phyloP scores from a whole-genome alignment of 2,329 filamentous ascomycete genomes.

The Trichothecium sympodiale region DNA sequence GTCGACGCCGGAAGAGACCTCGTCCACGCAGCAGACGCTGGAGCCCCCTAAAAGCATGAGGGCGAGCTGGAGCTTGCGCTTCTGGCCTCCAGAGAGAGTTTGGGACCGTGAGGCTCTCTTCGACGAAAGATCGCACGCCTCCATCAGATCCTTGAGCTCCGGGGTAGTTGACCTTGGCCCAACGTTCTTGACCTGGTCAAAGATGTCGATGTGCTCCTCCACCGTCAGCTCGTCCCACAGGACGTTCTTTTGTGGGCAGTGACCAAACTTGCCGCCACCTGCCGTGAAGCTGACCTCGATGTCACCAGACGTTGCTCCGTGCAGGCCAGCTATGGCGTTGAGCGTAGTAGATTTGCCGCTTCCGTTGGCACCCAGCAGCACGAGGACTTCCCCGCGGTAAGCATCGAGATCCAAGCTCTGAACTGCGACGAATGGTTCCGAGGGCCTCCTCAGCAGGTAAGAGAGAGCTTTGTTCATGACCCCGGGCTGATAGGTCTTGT shows the following conservation, averaged over 20 bases:
- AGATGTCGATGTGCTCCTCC: conserved; percentile 51
- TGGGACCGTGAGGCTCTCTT: conserved; percentile 44
- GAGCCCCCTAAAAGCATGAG: conserved; percentile 63
- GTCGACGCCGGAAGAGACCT: conserved; percentile 57
- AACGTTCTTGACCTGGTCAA: conserved; percentile 69
- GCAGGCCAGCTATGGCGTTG: conserved; percentile 55
- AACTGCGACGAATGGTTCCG: conserved; percentile 45
- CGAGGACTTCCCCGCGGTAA: conserved; percentile 49
- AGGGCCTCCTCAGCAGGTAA: conserved; percentile 14
- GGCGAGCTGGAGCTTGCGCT: conserved; percentile 57
- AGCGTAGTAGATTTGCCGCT: conserved; percentile 62
- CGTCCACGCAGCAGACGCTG: conserved; percentile 56
- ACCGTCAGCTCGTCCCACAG: conserved; percentile 57
- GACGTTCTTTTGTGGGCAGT: conserved; percentile 57
- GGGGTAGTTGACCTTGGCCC: conserved; percentile 9
- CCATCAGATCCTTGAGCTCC: conserved; percentile 39
- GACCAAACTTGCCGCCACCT: conserved; percentile 42
- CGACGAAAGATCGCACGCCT: conserved; percentile 46
- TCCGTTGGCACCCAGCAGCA: conserved; percentile 59
- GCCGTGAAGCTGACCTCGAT: conserved; percentile 46
- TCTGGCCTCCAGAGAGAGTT: conserved; percentile 57
- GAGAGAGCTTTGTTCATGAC: conserved; percentile 16
- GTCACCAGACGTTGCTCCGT: conserved; percentile 45
- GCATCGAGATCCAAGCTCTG: conserved; percentile 48
- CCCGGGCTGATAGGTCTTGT: conserved; percentile 19